Base-by-base conservation (phyloP, 2,329 filamentous ascomycete genomes). In the Ascochyta fabae region DNA sequence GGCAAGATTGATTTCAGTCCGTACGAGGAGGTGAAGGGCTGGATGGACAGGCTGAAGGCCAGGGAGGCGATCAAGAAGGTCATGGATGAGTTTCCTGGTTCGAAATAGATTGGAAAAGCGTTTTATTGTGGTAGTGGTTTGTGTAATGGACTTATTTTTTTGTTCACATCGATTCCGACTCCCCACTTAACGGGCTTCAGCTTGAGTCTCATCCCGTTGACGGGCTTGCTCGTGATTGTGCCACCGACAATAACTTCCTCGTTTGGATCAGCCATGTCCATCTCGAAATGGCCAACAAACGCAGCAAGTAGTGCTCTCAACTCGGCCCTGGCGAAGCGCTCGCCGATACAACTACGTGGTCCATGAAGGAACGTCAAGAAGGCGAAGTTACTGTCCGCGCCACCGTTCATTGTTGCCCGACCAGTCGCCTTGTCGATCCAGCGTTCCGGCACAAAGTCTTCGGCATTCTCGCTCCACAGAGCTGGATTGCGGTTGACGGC, bases 321-420 rank as follows among this genome's bases (percentile, higher is more conserved):
- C 54, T 77, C 75, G 5, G 71, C 73, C 33, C 72, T 60, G 9
- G 74, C 75, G 60, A 77, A 77, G 27, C 60, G 65, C 59, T 76
- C 69, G 2, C 75, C 75, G 53, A 76, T 76, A 48, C 75, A 78
- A 49, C 69, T 74, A 19, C 75, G 59, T 8, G 75, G 75, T 1
- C 75, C 75, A 49, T 80, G 77, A 16, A 80, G 61, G 56, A 81
- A 81, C 0, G 78, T 80, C 46, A 80, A 40, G 48, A 76, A 74
- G 12, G 69, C 64, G 46, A 74, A 79, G 51, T 78, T 77, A 56
- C 75, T 78, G 4, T 68, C 65, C 1, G 71, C 67, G 27, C 72
- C 70, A 8, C 71, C 78, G n/a, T 66, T 67, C 62, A 75, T 78
- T 19, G 78, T 80, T 4, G 77, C 71, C 13, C 71, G 70, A 3